Base-by-base conservation (phyloP, 2,329 filamentous ascomycete species). In the Chrysoporthe austroafricana region DNA sequence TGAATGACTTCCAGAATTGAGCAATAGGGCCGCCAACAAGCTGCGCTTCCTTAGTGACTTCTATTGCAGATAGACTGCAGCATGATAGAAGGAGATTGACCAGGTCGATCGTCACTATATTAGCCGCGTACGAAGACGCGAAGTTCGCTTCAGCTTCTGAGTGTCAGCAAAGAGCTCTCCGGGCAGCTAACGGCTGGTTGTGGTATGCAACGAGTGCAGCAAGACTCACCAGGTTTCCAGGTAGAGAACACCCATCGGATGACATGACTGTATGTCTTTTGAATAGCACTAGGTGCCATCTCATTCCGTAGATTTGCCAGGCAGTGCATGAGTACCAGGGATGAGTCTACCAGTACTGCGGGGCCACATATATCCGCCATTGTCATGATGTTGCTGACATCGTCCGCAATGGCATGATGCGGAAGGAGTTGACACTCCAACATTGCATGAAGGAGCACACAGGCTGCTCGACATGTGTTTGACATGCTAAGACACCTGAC, bases 321-420 rank as follows among this genome's bases (percentile, higher is more conserved):
- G 65, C 86, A 86, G 18, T 86, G 82, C 87, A 97, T 92, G 52
- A 99, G 77, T 2, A 85, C 82, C 21, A 95, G 81, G 3, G 92
- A 91, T 1, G 93, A 89, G 76, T 98, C 96, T n/a, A 90, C 90
- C 21, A 97, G 80, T 26, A 89, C 77, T 1, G 89, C 88, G 8
- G 96, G 95, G 0, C 94, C 94, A 75, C 90, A 95, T 46, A 95
- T 83, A 73, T 96, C 94, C 58, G 93, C 89, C 32, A 90, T 90
- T 5, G 88, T 87, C 13, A 96, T 83, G 68, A 97, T 90, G 64
- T 85, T 86, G 72, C 91, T 91, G 62, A 93, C 82, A 39, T 90
- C 89, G 67, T 93, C 88, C 2, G 88, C 87, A 18, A 94, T 82
- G 39, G 85, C 82, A 58, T 89, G 84, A 72, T 91, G 91, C 0